Evolutionary conservation across 805 yeast genomes (phyloP).

Genomic region (Cyberlindnera nakhonratchasimensis): DNA sequence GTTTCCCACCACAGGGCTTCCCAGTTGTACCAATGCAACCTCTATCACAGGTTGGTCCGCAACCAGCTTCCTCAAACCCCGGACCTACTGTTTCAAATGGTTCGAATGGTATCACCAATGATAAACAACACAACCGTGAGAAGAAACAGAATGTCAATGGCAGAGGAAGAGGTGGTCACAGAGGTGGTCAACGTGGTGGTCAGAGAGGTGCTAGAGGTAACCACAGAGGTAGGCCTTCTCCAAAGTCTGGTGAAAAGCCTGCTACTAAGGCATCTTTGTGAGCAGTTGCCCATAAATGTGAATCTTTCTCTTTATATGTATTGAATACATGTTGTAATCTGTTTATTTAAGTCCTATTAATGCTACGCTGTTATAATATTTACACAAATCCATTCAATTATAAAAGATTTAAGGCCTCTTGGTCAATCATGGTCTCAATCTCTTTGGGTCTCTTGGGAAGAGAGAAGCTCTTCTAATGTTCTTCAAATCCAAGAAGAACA

Average conservation of each 20-base stretch:
- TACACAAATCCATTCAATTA: background rate
- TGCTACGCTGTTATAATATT: no score
- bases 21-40: conserved; percentile 9
- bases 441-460: conserved; percentile 98
- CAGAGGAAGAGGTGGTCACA: conserved; percentile 14
- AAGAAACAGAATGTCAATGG: conserved; percentile 5
- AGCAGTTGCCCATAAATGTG: no score
- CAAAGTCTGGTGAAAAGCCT: conserved; percentile 1
- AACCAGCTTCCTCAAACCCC: background rate
- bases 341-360: no score
- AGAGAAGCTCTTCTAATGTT: conserved; percentile 97
- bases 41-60: conserved; percentile 7
- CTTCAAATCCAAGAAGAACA: conserved; percentile 96
- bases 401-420: background rate
- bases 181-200: conserved; percentile 28
- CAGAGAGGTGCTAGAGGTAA: no score
- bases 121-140: background rate
- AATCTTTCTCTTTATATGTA: background rate
- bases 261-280: conserved; percentile 1
- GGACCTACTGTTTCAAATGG: conserved; percentile 1
- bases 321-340: background rate
- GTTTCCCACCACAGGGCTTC: conserved; percentile 14
- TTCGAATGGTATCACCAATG: no score
- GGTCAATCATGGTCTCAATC: conserved; percentile 72
- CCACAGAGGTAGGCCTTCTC: conserved; percentile 13